Percentiles rank a stretch among this genome's conserved stretches.
These are phyloP conservation scores for Juglanconis juglandina DNA, from an alignment of 2,329 filamentous ascomycete genomes.

Conservation along the genomic window DNA sequence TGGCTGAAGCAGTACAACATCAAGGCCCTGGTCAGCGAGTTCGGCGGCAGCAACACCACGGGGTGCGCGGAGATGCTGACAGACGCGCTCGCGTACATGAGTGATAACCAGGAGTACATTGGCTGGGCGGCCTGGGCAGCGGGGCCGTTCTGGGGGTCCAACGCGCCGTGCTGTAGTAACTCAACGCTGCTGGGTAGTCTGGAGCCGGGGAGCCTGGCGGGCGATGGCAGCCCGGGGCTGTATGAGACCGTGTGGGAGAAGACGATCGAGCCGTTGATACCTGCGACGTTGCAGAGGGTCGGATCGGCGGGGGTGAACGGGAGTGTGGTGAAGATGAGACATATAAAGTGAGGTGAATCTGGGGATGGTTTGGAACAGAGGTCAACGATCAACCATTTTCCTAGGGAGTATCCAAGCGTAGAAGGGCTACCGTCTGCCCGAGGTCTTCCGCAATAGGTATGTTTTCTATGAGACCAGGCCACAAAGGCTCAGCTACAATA, in stretches of 20 bases:
- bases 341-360: not conserved
- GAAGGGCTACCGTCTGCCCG: too few species aligned
- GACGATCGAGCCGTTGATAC: slow-evolving; percentile 42
- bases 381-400: too few species aligned
- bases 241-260: slow-evolving; percentile 45
- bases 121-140: slow-evolving; percentile 51
- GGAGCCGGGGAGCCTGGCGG: slow-evolving; percentile 43
- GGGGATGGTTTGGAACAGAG: not conserved
- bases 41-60: slow-evolving; percentile 44
- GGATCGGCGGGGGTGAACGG: slow-evolving; percentile 29
- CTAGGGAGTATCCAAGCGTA: too few species aligned
- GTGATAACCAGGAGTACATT: slow-evolving; percentile 43
- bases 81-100: slow-evolving; percentile 43
- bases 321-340: not conserved
- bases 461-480: too few species aligned
- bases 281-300: slow-evolving; percentile 36
- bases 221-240: slow-evolving; percentile 38
- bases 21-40: slow-evolving; percentile 49
- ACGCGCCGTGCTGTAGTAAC: slow-evolving; percentile 38
- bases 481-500: too few species aligned
- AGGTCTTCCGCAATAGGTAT: too few species aligned
- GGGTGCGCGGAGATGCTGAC: slow-evolving; percentile 38
- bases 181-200: slow-evolving; percentile 39
- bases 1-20: slow-evolving; percentile 43
- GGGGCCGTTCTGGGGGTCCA: slow-evolving; percentile 45